Evolutionary conservation across 768 basidiomycete species (phyloP), one percentile per base, ranked within the genome.

Genomic region (Psilocybe tampanensis): DNA sequence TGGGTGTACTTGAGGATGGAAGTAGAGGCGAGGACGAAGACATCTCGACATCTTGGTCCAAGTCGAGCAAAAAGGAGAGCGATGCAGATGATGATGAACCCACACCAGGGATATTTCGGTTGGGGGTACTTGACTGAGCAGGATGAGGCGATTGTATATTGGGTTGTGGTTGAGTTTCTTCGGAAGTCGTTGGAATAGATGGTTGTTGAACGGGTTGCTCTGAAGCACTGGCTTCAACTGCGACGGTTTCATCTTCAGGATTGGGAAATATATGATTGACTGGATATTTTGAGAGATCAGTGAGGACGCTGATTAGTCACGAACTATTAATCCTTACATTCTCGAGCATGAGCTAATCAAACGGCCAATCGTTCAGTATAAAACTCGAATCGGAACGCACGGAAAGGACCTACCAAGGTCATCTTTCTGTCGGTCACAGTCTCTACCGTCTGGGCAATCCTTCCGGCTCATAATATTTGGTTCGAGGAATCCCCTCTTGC

Each of bases 391-490:
- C 8, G 13, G 60, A n/a, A 26, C 29, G 26, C 61, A 42, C 23
- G 55, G 44, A 48, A 19, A 54, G 21, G 24, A 61, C 85, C 62
- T 67, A 89, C 90, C 81, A 36, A 83, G 79, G 60, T 67, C 65
- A 43, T 91, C 85, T 66, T 80, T 85, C 68, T 92, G 90, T 54
- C 75, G 80, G 34, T 64, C 62, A 66, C 91, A 94, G 12, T 59
- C 67, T 24, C 66, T 72, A n/a, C 88, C 88, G 7, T 88, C 80
- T 9, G 79, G 79, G 61, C 91, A 94, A 64, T 93, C 87, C 29
- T 81, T 82, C 36, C 89, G 77, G n/a, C 70, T 78, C 62, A 78
- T 68, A n/a, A 90, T 68, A 43, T 66, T 67, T 44, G 78, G 79
- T 41, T 86, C 85, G 51, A 89, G 68, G 60, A 82, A 79, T 15